phyloP scores from a whole-genome alignment of 2,329 filamentous ascomycete species.

The Cordyceps javanica region DNA sequence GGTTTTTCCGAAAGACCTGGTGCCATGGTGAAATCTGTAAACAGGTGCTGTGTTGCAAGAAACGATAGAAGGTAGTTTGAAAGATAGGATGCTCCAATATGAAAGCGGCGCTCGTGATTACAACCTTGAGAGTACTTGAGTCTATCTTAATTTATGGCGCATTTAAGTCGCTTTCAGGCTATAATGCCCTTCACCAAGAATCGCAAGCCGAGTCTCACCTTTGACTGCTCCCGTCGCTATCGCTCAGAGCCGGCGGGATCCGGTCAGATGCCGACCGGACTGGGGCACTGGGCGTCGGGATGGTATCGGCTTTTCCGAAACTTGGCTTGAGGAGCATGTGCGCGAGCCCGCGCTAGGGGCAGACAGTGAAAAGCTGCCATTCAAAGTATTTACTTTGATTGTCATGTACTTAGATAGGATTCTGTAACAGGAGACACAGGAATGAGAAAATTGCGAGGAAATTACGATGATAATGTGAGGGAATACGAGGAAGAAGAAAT shows the following conservation, averaged over 20 bases:
- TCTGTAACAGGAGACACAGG: no score
- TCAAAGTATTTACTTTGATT: no score
- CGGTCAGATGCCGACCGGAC: background rate
- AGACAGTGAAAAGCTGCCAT: no score
- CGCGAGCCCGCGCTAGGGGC: no score
- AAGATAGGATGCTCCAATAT: background rate
- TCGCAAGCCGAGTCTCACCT: background rate
- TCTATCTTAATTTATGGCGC: no score
- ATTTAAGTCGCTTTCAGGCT: background rate
- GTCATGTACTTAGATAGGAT: no score
- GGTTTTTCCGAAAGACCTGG: background rate
- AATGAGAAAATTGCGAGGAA: no score
- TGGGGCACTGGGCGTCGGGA: background rate
- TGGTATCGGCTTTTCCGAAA: background rate
- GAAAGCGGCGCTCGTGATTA: background rate
- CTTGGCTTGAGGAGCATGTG: background rate
- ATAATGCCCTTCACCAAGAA: background rate
- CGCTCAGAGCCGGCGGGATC: background rate
- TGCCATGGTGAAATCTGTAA: background rate
- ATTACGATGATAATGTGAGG: no score
- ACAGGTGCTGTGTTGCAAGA: no score
- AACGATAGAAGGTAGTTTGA: no score
- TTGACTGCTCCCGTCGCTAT: background rate
- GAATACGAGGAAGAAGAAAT: no score
- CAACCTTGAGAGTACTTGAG: background rate